Evolutionary conservation across 192 early-diverging fungal genomes (phyloP), one percentile per base, ranked within the genome.

Genomic region (Lobosporangium transversale): DNA sequence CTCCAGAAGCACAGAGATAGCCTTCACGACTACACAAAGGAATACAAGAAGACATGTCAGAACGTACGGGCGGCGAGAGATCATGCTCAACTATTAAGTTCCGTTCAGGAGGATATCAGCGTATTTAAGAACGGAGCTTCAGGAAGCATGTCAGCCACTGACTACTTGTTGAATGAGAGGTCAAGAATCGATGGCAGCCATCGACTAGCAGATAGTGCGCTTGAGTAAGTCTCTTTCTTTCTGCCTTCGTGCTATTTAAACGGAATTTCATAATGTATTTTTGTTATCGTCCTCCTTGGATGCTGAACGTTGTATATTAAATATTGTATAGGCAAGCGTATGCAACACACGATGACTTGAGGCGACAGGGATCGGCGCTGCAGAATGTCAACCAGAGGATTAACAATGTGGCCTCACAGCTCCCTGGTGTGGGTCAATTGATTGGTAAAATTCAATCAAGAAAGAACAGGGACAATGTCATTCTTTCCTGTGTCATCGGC

Each of bases 1-100:
- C 69, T 94, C 0, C 89, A 93, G 69, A 67, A 91, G 33, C 92
- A 94, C 58, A 81, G 88, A 24, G 91, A 94, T 53, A 93, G 92
- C 42, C 74, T 91, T 9, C 92, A 90, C 57, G 91, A 94, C 59
- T 93, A 89, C 66, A 85, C 84, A n/a, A 91, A 87, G 53, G 93
- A 94, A 59, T 93, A 90, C 70, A 84, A 88, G 55, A 88, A 86
- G 58, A 88, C 87, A 15, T 68, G 91, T 76, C 85, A 85, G 30
- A 91, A 87, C 64, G 83, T 92, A 9, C 66, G 85, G 18, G 76
- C 88, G 43, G 88, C 85, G 27, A 76, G 81, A 68, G 89, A 93
- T 47, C 88, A 92, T 51, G 86, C 87, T 15, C 88, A 94, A 68
- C 79, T 94, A 8, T 59, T 94, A 58, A 86, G 68, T 23, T 86